Conservation (phyloP, 805 yeast genomes). For the Spencermartinsiella europaea region DNA sequence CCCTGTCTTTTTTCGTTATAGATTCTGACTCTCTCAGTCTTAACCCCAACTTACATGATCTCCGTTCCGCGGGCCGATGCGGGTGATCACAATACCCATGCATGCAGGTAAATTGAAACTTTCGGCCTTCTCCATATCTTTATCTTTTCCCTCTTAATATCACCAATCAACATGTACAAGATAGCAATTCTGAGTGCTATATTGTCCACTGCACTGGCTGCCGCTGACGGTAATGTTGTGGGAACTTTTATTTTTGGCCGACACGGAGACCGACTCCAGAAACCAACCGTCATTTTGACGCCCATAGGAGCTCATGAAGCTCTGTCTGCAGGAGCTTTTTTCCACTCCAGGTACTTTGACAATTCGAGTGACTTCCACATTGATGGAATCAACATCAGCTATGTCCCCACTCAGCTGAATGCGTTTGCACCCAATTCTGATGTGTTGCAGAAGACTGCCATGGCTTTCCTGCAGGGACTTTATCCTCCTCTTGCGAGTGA, state of each 20-base stretch:
- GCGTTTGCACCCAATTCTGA: conserved; percentile 35
- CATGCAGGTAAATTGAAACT: too few species aligned
- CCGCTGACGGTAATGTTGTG: conserved; percentile 24
- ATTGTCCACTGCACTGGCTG: too few species aligned
- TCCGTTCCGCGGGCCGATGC: too few species aligned
- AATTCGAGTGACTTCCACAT: conserved; percentile 24
- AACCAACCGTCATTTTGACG: conserved; percentile 41
- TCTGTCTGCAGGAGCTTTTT: conserved; percentile 37
- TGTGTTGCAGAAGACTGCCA: conserved; percentile 39
- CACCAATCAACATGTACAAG: too few species aligned
- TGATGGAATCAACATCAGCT: conserved; percentile 28
- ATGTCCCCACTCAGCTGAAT: conserved; percentile 34
- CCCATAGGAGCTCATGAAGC: conserved; percentile 41
- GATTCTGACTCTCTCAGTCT: too few species aligned
- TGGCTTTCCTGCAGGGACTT: conserved; percentile 44
- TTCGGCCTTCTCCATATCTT: too few species aligned
- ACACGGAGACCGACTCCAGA: conserved; percentile 46
- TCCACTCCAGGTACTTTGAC: conserved; percentile 41
- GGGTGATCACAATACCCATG: too few species aligned
- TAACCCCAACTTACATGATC: too few species aligned
- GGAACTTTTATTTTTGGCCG: conserved; percentile 46
- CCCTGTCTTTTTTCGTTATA: too few species aligned
- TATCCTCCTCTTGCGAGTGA: conserved; percentile 39
- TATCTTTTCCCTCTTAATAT: too few species aligned
- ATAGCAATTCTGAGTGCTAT: too few species aligned